Evolutionary conservation across 148 eudicot species (phyloP), one percentile per base, ranked within the genome.

Genomic region (Cornus kousa): DNA sequence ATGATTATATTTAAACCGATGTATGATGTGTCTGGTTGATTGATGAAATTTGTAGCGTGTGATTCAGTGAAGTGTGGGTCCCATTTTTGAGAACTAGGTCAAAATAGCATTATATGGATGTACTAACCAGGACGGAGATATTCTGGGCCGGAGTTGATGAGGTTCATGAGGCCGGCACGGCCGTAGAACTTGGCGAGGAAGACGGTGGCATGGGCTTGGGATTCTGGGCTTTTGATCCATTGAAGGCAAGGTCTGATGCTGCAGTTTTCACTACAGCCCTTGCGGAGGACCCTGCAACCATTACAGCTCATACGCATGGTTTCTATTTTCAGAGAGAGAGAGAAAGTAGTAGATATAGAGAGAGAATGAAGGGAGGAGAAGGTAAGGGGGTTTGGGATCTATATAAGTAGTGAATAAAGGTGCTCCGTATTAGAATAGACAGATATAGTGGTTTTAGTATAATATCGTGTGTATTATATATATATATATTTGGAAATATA

Each of bases 161-260:
- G 96, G 79, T 94, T 94, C 48, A 91, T 74, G 53, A 94, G 91
- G 3, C 98, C 98, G 28, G 98, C 98, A 7, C 96, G 94, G 70
- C 98, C 98, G 71, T 94, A 94, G 74, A 94, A 94, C 75, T 94
- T 94, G n/a, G 98, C 96, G 5, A 94, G 89, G 40, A 94, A 94
- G 74, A 94, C 89, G 40, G 98, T 94, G 74, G 98, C 98, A 77
- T 91, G 81, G n/a, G 94, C 92, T 71, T 94, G 98, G 0, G 94
- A 89, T 3, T 91, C 94, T 5, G 92, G 79, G 28, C 82, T 81
- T 7, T 85, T 86, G 20, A 94, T 91, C 98, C 98, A 94, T 7
- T 94, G 85, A 22, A 94, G 84, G 72, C 98, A 94, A 0, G 98
- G 96, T 20, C 89, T 76, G 17, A 94, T 94, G 76, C 85, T 89